These are phyloP conservation scores for Plasmodium gallinaceum DNA, from an alignment of 169 alveolate genomes.

Conservation along the genomic window DNA sequence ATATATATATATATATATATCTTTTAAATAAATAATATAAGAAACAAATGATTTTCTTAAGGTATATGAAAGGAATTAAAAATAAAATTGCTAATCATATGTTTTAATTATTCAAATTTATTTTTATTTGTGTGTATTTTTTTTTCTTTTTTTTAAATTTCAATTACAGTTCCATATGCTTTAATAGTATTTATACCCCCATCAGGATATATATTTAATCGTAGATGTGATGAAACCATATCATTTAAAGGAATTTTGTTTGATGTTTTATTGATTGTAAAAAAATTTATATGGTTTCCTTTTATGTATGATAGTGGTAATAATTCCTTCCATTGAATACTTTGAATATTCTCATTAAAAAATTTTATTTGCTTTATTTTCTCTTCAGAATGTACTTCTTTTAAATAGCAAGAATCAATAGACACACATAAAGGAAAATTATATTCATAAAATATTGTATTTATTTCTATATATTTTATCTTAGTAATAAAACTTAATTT, in stretches of 20 bases:
- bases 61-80: neutral
- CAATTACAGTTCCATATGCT: conserved; percentile 60
- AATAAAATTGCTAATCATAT: no score
- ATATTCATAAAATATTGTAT: conserved; percentile 76
- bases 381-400: conserved; percentile 56
- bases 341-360: conserved; percentile 61
- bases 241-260: conserved; percentile 3
- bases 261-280: conserved; percentile 10
- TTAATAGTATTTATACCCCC: conserved; percentile 77
- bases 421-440: conserved; percentile 74
- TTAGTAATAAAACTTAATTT: conserved; percentile 66
- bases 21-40: neutral
- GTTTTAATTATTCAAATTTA: no score
- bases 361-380: conserved; percentile 61
- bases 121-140: neutral
- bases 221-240: conserved; percentile 53
- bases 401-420: conserved; percentile 60
- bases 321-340: conserved; percentile 59
- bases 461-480: conserved; percentile 73
- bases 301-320: conserved; percentile 73
- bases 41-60: neutral
- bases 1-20: neutral
- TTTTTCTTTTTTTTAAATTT: neutral
- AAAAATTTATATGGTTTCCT: conserved; percentile 75
- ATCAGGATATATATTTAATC: conserved; percentile 74